Base-by-base conservation (phyloP, 83 land plant genomes). In the Picea abies region DNA sequence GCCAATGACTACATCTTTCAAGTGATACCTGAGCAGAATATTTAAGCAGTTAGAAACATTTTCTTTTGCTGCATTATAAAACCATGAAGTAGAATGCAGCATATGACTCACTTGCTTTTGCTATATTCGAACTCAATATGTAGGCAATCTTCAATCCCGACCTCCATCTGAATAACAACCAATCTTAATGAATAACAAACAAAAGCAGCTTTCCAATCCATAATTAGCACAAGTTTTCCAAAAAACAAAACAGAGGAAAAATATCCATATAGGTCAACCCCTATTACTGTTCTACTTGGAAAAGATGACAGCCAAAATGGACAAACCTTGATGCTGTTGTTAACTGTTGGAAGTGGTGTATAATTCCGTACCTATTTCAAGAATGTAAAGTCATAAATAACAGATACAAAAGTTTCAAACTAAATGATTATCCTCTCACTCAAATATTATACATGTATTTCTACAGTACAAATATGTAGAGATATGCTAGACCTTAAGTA, bases 101-200 rank as follows among this genome's bases (percentile, higher is more conserved):
- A 77, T 60, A 39, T 10, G 73, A 85, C 98, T 83, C 90, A 97
- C 99, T 97, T 97, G 98, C 96, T 95, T 90, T 97, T 97, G 82
- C 85, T 92, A 89, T 97, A 97, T 85, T 97, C 99, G 85, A 97
- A 97, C 84, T 97, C 99, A 80, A 97, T 97, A 70, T 97, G 99
- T 62, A 97, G 84, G 89, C 99, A 97, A 86, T 97, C 99, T 85
- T 97, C 99, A 84, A 97, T 97, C 37, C 99, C 99, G 80, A 97
- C 99, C 84, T 97, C 99, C 99, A 97, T 95, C 99, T 97, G 90
- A 32, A 84, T 84, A 56, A 82, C 26, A 66, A 58, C 32, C 23
- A 78, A 60, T n/a, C 60, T 58, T 16, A 58, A 58, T 58, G 52
- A 47, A 47, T 58, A 58, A 58, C 16, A 3, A 17, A 49, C 29